phyloP scores from a whole-genome alignment of 177 flowering plant genomes.

The Vitis hybrid region DNA sequence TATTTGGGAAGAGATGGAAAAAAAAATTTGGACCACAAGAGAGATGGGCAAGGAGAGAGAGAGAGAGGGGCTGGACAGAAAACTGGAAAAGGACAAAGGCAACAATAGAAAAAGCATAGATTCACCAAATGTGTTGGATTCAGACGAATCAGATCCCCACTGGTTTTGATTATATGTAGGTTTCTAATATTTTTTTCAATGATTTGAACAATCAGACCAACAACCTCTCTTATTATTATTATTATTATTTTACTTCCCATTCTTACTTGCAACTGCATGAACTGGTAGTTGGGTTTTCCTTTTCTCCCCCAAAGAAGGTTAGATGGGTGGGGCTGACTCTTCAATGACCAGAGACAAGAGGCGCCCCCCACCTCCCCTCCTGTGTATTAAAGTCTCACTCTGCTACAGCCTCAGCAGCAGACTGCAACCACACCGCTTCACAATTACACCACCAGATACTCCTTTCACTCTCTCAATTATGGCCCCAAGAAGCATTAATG shows the following conservation, averaged over 20 bases:
- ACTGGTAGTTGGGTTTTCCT: constrained; percentile 17
- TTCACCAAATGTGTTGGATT: no score
- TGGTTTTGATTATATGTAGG: neutral
- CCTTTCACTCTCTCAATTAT: constrained; percentile 2
- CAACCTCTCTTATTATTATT: neutral
- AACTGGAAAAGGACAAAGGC: no score
- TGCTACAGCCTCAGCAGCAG: no score
- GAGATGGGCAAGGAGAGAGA: no score
- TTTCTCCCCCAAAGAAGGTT: constrained; percentile 12
- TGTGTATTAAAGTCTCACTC: neutral
- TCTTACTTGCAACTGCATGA: neutral
- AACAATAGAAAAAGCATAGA: no score
- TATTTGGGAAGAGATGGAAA: no score
- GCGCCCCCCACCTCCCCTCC: neutral
- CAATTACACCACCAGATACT: neutral
- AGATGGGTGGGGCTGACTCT: constrained; percentile 8
- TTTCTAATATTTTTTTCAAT: no score
- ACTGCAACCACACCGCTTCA: neutral
- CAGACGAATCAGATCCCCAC: no score
- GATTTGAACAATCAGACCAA: no score
- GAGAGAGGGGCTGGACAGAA: no score
- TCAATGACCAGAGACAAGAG: no score
- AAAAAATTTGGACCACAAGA: no score
- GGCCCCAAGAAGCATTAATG: constrained; percentile 23
- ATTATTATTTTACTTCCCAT: neutral